These are phyloP conservation scores for Leccinellum rugosiceps DNA, from an alignment of 768 basidiomycete genomes.

Conservation along the genomic window DNA sequence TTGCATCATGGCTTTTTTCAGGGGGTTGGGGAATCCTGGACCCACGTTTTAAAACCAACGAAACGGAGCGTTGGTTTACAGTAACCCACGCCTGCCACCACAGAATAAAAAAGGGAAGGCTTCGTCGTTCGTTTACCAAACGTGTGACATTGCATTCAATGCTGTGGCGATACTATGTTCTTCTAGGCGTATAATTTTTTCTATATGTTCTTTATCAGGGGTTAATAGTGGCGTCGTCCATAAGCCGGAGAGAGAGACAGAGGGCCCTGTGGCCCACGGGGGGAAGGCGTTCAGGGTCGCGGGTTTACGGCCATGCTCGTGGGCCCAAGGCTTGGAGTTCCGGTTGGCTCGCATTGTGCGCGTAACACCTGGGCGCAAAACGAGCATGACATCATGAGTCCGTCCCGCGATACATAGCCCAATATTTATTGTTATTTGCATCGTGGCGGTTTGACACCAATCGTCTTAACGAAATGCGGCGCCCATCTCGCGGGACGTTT, in stretches of 20 bases:
- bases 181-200: background rate
- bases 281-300: slow-evolving; percentile 8
- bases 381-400: background rate
- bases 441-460: background rate
- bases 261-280: background rate
- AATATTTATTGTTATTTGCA: background rate
- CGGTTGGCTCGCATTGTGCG: background rate
- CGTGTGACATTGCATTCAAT: background rate
- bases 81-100: background rate
- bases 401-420: background rate
- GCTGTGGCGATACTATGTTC: background rate
- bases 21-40: background rate
- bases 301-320: slow-evolving; percentile 1
- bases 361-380: background rate
- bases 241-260: background rate
- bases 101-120: background rate
- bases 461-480: too few relatives aligned
- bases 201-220: background rate
- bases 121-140: background rate
- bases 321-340: background rate
- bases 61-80: background rate
- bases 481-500: background rate
- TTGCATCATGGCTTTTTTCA: background rate
- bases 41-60: background rate
- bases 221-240: background rate